Evolutionary conservation across 306 rosid species (phyloP).

Genomic region (Abrus pulchellus): DNA sequence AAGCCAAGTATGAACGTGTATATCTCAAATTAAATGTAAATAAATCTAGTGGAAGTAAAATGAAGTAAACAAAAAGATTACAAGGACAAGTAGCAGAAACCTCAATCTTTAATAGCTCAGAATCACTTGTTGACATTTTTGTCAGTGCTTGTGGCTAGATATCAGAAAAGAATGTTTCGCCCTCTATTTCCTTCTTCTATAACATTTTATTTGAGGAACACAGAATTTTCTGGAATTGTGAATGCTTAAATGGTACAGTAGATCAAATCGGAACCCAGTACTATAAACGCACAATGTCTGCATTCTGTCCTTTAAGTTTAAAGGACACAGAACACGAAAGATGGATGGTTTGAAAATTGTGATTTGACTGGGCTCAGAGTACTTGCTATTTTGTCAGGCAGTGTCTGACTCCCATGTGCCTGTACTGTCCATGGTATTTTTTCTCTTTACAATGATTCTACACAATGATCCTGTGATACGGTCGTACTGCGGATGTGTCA

Average conservation of each 20-base stretch:
- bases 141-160: slow-evolving; percentile 15
- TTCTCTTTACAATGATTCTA: slow-evolving; percentile 7
- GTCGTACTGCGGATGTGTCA: background rate
- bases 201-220: background rate
- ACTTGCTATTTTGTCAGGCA: background rate
- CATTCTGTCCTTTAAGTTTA: too few species aligned
- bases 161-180: background rate
- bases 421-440: too few species aligned
- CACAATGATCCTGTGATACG: slow-evolving; percentile 48
- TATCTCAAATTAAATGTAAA: slow-evolving; percentile 17
- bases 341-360: slow-evolving; percentile 18
- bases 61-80: background rate
- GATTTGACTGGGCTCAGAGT: slow-evolving; percentile 45
- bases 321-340: background rate
- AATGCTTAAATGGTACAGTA: slow-evolving; percentile 3
- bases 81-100: slow-evolving; percentile 31
- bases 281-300: slow-evolving; percentile 20
- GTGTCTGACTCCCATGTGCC: background rate
- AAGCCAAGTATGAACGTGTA: slow-evolving; percentile 6
- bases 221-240: background rate
- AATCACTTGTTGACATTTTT: slow-evolving; percentile 52
- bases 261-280: slow-evolving; percentile 1
- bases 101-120: slow-evolving; percentile 54
- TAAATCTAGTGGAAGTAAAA: background rate
- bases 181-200: background rate